phyloP scores from a whole-genome alignment of 2,329 filamentous ascomycete genomes.

The Penicillium sp. region DNA sequence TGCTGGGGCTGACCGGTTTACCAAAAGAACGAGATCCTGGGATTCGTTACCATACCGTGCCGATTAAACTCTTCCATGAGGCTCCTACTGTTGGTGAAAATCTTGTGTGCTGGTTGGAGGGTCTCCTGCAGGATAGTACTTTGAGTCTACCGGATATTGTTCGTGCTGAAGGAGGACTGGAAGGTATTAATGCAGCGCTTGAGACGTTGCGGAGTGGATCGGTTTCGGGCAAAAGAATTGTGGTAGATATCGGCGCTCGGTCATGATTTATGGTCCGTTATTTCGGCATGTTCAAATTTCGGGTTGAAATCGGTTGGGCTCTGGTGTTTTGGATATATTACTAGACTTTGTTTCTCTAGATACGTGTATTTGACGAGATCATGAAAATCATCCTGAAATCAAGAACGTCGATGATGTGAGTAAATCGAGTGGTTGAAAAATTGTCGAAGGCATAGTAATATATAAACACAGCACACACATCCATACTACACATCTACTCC shows the following conservation, averaged over 20 bases:
- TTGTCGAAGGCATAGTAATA: too few relatives aligned
- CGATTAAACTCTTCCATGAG: constrained; percentile 77
- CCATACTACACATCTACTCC: too few relatives aligned
- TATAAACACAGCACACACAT: too few relatives aligned
- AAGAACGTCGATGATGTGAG: too few relatives aligned
- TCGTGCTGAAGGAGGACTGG: constrained; percentile 65
- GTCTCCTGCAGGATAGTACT: constrained; percentile 59
- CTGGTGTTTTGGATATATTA: constrained; percentile 13
- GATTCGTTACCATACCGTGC: constrained; percentile 66
- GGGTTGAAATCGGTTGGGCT: constrained; percentile 2
- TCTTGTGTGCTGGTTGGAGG: constrained; percentile 69
- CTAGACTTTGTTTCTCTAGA: not conserved
- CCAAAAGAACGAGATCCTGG: constrained; percentile 60
- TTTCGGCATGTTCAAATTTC: not conserved
- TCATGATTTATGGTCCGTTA: not conserved
- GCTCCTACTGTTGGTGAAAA: constrained; percentile 65
- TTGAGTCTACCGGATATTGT: constrained; percentile 69
- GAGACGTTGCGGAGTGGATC: constrained; percentile 68
- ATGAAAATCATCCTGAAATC: too few relatives aligned
- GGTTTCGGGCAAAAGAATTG: constrained; percentile 69
- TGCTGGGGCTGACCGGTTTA: constrained; percentile 70
- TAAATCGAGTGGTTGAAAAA: too few relatives aligned
- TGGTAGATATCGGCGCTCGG: constrained; percentile 52
- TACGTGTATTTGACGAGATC: too few relatives aligned
- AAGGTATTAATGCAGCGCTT: constrained; percentile 69